phyloP scores from a whole-genome alignment of 2,329 filamentous ascomycete species.

The Hirsutella rhossiliensis region DNA sequence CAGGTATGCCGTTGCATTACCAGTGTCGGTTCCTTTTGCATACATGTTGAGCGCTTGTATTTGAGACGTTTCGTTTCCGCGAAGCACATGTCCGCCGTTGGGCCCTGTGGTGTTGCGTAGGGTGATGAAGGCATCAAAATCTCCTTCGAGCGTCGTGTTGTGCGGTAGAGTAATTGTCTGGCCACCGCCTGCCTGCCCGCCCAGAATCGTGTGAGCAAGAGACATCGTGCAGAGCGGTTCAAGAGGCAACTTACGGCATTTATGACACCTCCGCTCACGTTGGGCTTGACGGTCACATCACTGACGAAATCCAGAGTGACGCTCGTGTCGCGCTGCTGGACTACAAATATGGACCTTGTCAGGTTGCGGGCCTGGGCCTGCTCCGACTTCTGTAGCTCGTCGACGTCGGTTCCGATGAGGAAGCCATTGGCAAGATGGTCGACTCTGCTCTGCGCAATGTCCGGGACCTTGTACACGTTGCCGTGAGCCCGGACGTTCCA shows the following conservation, averaged over 20 bases:
- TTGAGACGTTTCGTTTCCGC: conserved; percentile 50
- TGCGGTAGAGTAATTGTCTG: conserved; percentile 54
- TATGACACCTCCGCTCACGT: conserved; percentile 40
- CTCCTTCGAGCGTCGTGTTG: conserved; percentile 53
- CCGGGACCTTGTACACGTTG: conserved; percentile 70
- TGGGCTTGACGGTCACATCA: conserved; percentile 33
- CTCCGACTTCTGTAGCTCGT: conserved; percentile 43
- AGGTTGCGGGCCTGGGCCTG: conserved; percentile 61
- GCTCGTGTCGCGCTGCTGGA: conserved; percentile 54
- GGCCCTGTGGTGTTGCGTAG: conserved; percentile 45
- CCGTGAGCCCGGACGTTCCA: conserved; percentile 70
- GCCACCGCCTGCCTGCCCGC: conserved; percentile 34
- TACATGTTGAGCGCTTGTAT: conserved; percentile 61
- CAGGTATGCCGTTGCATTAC: conserved; percentile 66
- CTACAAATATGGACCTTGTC: conserved; percentile 61
- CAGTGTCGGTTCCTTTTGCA: conserved; percentile 49
- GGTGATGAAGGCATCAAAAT: conserved; percentile 60
- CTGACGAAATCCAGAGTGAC: conserved; percentile 49
- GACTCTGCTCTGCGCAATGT: conserved; percentile 51
- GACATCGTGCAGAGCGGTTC: neutral
- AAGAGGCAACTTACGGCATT: conserved; percentile 21
- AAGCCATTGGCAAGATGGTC: conserved; percentile 60
- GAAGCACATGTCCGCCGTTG: conserved; percentile 34
- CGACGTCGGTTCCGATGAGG: conserved; percentile 51
- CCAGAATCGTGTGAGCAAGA: neutral